phyloP scores from a whole-genome alignment of 805 yeast genomes.

The Kluyveromyces dobzhanskii region DNA sequence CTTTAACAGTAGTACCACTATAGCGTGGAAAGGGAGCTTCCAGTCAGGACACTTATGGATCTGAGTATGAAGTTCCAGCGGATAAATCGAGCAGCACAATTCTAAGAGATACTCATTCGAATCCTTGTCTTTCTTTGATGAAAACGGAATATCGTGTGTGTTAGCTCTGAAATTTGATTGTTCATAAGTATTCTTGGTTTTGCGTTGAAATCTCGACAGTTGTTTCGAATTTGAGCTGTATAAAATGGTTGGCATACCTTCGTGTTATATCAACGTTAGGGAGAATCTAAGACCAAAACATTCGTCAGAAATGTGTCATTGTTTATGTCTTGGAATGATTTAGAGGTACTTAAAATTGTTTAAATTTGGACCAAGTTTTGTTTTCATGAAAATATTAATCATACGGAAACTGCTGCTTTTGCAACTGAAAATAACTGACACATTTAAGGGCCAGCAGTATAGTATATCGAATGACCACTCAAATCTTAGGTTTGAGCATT shows the following conservation, averaged over 20 bases:
- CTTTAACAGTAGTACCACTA: slow-evolving; percentile 18
- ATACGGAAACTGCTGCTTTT: too few relatives aligned
- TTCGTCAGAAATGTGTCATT: too few relatives aligned
- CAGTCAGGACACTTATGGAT: slow-evolving; percentile 8
- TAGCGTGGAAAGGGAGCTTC: slow-evolving; percentile 17
- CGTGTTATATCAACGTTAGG: too few relatives aligned
- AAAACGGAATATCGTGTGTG: slow-evolving; percentile 13
- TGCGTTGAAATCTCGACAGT: slow-evolving; percentile 22
- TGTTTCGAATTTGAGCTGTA: slow-evolving; percentile 26
- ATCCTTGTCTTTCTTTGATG: slow-evolving; percentile 12
- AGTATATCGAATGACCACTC: too few relatives aligned
- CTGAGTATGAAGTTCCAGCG: slow-evolving; percentile 11
- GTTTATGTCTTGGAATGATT: too few relatives aligned
- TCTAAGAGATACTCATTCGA: slow-evolving; percentile 20
- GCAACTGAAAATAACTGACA: too few relatives aligned
- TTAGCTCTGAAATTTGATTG: not conserved
- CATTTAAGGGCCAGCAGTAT: too few relatives aligned
- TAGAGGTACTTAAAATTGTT: too few relatives aligned
- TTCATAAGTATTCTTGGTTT: slow-evolving; percentile 8
- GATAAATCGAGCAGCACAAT: slow-evolving; percentile 21
- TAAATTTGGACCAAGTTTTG: too few relatives aligned
- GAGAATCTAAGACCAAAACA: too few relatives aligned
- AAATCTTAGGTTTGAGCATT: too few relatives aligned
- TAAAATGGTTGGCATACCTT: slow-evolving; percentile 21
- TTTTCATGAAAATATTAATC: too few relatives aligned